phyloP scores from a whole-genome alignment of 495 filamentous ascomycete genomes.

The Penicillium steckii region DNA sequence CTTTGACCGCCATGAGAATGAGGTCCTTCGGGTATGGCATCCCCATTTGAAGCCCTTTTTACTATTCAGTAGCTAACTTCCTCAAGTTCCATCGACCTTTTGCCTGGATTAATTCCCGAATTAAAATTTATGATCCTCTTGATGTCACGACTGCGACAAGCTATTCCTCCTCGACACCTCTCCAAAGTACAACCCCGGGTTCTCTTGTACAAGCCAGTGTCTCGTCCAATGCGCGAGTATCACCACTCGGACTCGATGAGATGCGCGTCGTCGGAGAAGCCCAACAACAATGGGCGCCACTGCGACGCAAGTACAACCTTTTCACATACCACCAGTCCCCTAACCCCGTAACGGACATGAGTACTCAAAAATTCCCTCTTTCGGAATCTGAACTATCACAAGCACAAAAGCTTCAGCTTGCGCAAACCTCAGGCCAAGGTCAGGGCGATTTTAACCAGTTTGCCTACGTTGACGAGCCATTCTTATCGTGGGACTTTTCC shows the following conservation, averaged over 20 bases:
- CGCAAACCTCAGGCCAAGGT: constrained; percentile 25
- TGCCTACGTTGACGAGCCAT: constrained; percentile 58
- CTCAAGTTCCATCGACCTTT: constrained; percentile 65
- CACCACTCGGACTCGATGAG: constrained; percentile 48
- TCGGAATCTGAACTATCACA: constrained; percentile 47
- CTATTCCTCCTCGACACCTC: constrained; percentile 38
- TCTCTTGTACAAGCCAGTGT: constrained; percentile 39
- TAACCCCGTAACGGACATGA: constrained; percentile 37
- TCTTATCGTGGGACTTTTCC: constrained; percentile 59
- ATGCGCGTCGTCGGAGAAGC: constrained; percentile 69
- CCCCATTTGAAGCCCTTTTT: neutral
- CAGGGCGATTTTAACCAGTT: constrained; percentile 59
- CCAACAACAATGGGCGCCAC: constrained; percentile 66
- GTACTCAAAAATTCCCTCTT: constrained; percentile 34
- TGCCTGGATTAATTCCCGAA: constrained; percentile 64
- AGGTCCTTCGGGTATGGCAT: constrained; percentile 57
- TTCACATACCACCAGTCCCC: constrained; percentile 51
- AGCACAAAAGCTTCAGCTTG: constrained; percentile 47
- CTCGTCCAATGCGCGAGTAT: constrained; percentile 47
- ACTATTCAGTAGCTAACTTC: neutral
- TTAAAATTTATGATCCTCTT: constrained; percentile 62
- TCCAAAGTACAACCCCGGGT: constrained; percentile 41
- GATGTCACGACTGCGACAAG: constrained; percentile 29
- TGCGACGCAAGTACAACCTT: constrained; percentile 67
- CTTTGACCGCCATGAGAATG: constrained; percentile 63